These are phyloP conservation scores for Claviceps sp. DNA, from an alignment of 2,329 filamentous ascomycete species.

Conservation along the genomic window DNA sequence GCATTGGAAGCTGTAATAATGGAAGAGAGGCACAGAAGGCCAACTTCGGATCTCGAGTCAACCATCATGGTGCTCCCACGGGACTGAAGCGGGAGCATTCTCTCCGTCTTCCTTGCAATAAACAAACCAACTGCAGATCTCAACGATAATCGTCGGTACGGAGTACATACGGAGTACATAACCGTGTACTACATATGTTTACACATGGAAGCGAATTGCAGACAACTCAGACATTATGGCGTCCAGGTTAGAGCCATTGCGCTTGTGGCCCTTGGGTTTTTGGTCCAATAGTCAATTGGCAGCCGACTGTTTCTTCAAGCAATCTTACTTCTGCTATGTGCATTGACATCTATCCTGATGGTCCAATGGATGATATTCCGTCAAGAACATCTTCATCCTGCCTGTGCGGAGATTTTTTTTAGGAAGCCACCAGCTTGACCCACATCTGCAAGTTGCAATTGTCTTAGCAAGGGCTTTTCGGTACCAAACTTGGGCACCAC, in stretches of 20 bases:
- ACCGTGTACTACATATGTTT: not conserved
- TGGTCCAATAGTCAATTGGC: not conserved
- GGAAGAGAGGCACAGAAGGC: too few relatives aligned
- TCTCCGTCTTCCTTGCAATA: not conserved
- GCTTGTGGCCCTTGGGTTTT: not conserved
- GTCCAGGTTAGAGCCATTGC: not conserved
- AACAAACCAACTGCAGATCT: not conserved
- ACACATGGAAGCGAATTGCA: not conserved
- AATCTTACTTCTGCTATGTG: not conserved
- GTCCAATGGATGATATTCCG: not conserved
- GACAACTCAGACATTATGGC: not conserved
- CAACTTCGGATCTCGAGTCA: too few relatives aligned
- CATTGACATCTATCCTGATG: not conserved
- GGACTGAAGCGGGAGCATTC: not conserved
- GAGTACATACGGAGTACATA: too few relatives aligned
- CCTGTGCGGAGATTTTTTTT: not conserved
- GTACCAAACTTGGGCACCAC: not conserved
- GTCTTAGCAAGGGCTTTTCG: not conserved
- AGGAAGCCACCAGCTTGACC: too few relatives aligned
- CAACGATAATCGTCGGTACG: not conserved
- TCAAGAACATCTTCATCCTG: not conserved
- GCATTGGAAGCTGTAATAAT: too few relatives aligned
- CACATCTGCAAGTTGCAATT: not conserved
- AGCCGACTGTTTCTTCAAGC: not conserved
- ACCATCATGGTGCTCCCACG: too few relatives aligned